These are phyloP conservation scores for Cryptosporidium parvum DNA, from an alignment of 169 alveolate genomes.

Conservation along the genomic window DNA sequence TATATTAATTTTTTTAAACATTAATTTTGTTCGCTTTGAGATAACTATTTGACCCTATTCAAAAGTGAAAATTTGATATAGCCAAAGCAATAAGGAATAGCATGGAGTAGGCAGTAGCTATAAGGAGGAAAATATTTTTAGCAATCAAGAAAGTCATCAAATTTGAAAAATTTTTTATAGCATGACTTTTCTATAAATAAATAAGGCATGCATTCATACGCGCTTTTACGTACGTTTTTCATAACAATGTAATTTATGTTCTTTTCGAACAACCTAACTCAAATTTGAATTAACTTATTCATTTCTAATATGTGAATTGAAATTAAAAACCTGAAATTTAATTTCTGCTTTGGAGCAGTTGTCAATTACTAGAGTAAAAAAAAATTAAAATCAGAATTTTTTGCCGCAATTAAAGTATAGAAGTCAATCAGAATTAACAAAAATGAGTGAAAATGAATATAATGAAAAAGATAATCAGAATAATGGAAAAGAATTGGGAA, in stretches of 20 bases:
- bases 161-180: neutral
- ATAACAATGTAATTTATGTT: neutral
- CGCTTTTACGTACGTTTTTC: slow-evolving; percentile 13
- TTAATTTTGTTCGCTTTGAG: neutral
- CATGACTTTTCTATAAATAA: neutral
- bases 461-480: neutral
- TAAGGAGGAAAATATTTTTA: neutral
- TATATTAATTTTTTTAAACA: neutral
- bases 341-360: too few relatives aligned
- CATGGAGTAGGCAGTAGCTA: neutral
- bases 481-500: neutral
- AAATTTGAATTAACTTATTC: too few relatives aligned
- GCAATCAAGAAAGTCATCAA: neutral
- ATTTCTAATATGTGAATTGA: neutral
- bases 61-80: neutral
- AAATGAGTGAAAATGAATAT: slow-evolving; percentile 1
- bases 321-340: neutral
- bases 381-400: neutral
- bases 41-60: neutral
- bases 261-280: neutral
- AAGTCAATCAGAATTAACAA: neutral
- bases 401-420: neutral
- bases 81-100: neutral
- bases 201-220: slow-evolving; percentile 13
- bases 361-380: neutral